These are phyloP conservation scores for Epichloe sibirici DNA, from an alignment of 2,329 filamentous ascomycete species.

Conservation along the genomic window DNA sequence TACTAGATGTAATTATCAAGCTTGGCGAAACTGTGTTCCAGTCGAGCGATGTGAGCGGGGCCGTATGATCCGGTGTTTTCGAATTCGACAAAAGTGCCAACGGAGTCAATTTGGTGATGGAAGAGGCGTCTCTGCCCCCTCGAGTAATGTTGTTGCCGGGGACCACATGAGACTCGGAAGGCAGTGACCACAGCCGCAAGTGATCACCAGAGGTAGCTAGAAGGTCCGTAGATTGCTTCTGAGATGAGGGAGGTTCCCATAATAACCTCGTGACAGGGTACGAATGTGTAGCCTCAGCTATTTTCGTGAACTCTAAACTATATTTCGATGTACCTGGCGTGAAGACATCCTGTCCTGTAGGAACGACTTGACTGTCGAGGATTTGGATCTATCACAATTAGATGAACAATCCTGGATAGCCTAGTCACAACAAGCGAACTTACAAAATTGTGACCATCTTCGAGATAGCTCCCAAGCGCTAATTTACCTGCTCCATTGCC, in stretches of 20 bases:
- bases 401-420: background rate
- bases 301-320: slow-evolving; percentile 79
- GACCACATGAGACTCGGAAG: slow-evolving; percentile 47
- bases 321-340: slow-evolving; percentile 59
- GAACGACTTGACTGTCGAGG: slow-evolving; percentile 70
- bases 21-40: slow-evolving; percentile 98
- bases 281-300: slow-evolving; percentile 93
- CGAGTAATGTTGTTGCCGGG: slow-evolving; percentile 57
- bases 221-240: slow-evolving; percentile 91
- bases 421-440: slow-evolving; percentile 16
- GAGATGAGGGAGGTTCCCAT: slow-evolving; percentile 90
- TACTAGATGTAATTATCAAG: slow-evolving; percentile 95
- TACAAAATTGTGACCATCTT: slow-evolving; percentile 98
- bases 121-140: slow-evolving; percentile 40
- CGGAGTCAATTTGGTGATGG: slow-evolving; percentile 73
- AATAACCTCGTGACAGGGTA: slow-evolving; percentile 92
- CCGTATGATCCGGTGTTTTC: slow-evolving; percentile 96
- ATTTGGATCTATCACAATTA: slow-evolving; percentile 70
- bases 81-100: slow-evolving; percentile 91
- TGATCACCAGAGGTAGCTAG: slow-evolving; percentile 93
- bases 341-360: slow-evolving; percentile 56
- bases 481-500: slow-evolving; percentile 77
- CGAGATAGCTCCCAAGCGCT: slow-evolving; percentile 88
- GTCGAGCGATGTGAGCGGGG: slow-evolving; percentile 87
- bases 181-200: slow-evolving; percentile 84